phyloP scores from a whole-genome alignment of 345 rosid genomes.

The Chamaenerion angustifolium region DNA sequence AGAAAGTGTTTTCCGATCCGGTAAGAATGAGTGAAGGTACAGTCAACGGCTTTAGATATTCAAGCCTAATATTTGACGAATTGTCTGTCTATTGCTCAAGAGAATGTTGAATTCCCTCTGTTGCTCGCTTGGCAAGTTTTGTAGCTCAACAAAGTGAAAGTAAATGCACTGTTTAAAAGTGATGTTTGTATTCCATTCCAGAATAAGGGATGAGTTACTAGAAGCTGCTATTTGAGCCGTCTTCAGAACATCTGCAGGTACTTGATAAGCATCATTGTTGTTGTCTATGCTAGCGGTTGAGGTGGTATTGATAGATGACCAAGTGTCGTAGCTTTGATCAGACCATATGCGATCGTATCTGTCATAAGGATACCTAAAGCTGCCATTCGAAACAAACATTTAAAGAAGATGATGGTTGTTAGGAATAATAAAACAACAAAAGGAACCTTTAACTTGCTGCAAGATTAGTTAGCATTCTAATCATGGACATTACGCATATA shows the following conservation, averaged over 20 bases:
- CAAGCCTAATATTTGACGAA: background rate
- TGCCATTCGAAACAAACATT: too few relatives aligned
- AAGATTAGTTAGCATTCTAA: too few relatives aligned
- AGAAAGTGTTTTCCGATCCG: background rate
- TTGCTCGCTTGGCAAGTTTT: background rate
- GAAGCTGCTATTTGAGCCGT: background rate
- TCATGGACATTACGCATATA: too few relatives aligned
- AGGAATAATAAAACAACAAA: too few relatives aligned
- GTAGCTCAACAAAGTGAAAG: background rate
- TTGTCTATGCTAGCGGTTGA: too few relatives aligned
- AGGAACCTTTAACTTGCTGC: too few relatives aligned
- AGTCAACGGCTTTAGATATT: slow-evolving; percentile 3
- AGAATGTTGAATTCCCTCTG: background rate
- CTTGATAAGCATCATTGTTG: background rate
- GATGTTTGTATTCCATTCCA: background rate
- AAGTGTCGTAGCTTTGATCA: background rate
- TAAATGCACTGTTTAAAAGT: background rate
- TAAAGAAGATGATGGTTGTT: too few relatives aligned
- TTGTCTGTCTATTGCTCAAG: background rate
- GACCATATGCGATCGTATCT: background rate
- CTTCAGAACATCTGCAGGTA: slow-evolving; percentile 2
- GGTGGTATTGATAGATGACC: background rate
- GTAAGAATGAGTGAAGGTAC: background rate
- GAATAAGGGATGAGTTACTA: background rate
- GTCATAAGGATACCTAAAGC: background rate